A percentile compares a stretch with the other conserved stretches of the same genome.
Evolutionary conservation across 2,329 filamentous ascomycete species (phyloP).

Genomic region (Colletotrichum coccodes): DNA sequence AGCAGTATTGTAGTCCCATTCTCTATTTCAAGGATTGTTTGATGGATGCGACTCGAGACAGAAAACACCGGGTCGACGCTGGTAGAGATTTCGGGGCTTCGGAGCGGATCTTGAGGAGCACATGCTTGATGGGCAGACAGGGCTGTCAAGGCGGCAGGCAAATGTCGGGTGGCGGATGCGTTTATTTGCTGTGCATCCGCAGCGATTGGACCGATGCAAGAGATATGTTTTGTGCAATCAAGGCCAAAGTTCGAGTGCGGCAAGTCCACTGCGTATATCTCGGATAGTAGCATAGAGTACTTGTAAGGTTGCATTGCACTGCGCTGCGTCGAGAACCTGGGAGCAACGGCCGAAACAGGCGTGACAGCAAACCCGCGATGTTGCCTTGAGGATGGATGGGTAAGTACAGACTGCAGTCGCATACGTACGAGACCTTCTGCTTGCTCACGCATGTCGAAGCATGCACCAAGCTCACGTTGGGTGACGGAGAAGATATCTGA

Average conservation of each 20-base stretch:
- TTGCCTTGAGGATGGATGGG: neutral
- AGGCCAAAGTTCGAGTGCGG: constrained; percentile 1
- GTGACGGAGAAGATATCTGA: neutral
- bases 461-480: neutral
- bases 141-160: constrained; percentile 23
- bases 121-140: constrained; percentile 17
- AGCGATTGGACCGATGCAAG: constrained; percentile 5
- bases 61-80: constrained; percentile 11
- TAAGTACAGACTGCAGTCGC: neutral
- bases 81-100: constrained; percentile 16
- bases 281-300: neutral
- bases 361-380: neutral
- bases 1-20: constrained; percentile 6
- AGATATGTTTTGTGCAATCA: constrained; percentile 8
- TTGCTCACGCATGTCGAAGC: neutral
- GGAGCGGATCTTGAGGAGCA: constrained; percentile 24
- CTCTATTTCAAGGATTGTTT: constrained; percentile 18
- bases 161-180: constrained; percentile 7
- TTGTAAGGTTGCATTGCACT: neutral
- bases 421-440: neutral
- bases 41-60: constrained; percentile 30
- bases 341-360: constrained; percentile 7
- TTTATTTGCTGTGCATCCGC: constrained; percentile 6
- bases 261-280: neutral
- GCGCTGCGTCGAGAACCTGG: neutral